A percentile compares a stretch with the other conserved stretches of the same genome.
These are phyloP conservation scores for Pseudocercospora macadamiae DNA, from an alignment of 2,329 filamentous ascomycete species.

Conservation along the genomic window DNA sequence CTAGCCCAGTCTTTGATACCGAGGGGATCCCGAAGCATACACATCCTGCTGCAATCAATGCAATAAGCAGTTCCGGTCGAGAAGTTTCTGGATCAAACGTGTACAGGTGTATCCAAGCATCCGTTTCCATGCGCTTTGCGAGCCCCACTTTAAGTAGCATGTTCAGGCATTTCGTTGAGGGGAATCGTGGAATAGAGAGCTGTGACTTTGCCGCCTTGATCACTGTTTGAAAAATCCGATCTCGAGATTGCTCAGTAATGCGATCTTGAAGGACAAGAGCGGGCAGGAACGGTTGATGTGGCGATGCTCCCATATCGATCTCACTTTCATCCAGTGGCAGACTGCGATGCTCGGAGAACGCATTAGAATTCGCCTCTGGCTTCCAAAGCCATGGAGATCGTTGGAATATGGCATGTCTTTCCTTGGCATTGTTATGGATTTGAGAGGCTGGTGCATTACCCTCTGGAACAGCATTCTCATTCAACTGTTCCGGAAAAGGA, in stretches of 20 bases:
- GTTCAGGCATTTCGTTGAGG: constrained; percentile 35
- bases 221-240: constrained; percentile 38
- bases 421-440: neutral
- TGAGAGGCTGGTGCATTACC: constrained; percentile 1
- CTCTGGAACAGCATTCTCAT: neutral
- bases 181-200: constrained; percentile 37
- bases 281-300: constrained; percentile 34
- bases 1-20: constrained; percentile 36
- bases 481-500: neutral
- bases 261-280: constrained; percentile 32
- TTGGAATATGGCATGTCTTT: constrained; percentile 22
- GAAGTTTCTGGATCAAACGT: constrained; percentile 33
- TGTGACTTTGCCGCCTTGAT: constrained; percentile 35
- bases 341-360: constrained; percentile 36
- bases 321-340: constrained; percentile 34
- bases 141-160: constrained; percentile 39
- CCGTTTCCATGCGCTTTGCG: constrained; percentile 37
- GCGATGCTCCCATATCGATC: constrained; percentile 35
- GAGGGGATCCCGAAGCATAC: constrained; percentile 39
- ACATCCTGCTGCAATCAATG: constrained; percentile 38
- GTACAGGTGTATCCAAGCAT: constrained; percentile 41
- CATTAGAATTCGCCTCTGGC: constrained; percentile 35
- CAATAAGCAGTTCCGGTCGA: constrained; percentile 34
- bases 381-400: constrained; percentile 33
- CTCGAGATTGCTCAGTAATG: constrained; percentile 29